A percentile compares a stretch with the other conserved stretches of the same genome.
Evolutionary conservation across 768 basidiomycete species (phyloP).

Genomic region (Boletales sp.): DNA sequence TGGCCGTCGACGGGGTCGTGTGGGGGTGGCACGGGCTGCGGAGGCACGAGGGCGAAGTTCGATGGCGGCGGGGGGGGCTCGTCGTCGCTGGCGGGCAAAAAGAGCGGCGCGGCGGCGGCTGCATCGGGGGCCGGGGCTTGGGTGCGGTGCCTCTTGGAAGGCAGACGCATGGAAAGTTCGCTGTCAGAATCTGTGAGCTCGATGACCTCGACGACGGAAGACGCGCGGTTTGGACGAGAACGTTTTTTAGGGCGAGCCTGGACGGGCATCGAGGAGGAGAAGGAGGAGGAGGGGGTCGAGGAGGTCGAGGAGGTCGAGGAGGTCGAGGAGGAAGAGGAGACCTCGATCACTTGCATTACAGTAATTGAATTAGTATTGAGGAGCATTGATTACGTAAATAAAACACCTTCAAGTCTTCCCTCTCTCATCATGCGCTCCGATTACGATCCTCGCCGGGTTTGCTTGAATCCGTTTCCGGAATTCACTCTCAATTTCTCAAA

Average conservation of each 20-base stretch:
- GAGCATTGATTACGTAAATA: constrained; percentile 26
- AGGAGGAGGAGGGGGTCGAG: too few species aligned
- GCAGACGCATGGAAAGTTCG: constrained; percentile 28
- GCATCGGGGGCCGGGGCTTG: too few species aligned
- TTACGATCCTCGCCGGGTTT: constrained; percentile 87
- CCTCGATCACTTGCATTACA: constrained; percentile 25
- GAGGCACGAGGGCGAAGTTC: too few species aligned
- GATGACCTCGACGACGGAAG: constrained; percentile 34
- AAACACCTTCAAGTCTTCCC: not conserved
- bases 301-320: constrained; percentile 5
- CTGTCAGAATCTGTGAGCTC: constrained; percentile 52
- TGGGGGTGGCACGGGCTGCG: too few species aligned
- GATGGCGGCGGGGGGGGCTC: too few species aligned
- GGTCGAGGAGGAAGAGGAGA: constrained; percentile 28
- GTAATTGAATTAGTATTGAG: not conserved
- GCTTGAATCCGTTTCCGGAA: constrained; percentile 82
- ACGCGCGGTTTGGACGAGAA: constrained; percentile 4
- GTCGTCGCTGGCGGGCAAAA: constrained; percentile 39
- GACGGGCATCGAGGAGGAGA: too few species aligned
- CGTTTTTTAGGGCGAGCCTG: constrained; percentile 21
- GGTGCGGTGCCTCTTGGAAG: too few species aligned
- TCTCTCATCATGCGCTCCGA: constrained; percentile 40
- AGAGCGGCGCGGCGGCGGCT: constrained; percentile 28
- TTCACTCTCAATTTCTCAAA: constrained; percentile 64
- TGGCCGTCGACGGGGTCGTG: constrained; percentile 26